These are phyloP conservation scores for Picea glauca DNA, from an alignment of 75 land plant species.

Conservation along the genomic window DNA sequence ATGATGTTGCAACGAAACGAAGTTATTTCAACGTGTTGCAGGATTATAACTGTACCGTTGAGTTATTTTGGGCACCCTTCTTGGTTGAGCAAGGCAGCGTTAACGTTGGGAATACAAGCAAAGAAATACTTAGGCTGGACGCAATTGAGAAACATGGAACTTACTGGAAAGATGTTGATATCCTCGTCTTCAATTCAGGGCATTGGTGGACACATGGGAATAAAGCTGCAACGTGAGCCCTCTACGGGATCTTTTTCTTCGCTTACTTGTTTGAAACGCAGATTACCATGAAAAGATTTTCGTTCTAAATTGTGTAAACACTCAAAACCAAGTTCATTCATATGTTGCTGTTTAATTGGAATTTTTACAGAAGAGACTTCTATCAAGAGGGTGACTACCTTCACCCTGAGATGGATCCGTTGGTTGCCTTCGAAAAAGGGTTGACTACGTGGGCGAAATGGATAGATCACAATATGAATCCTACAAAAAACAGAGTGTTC, in stretches of 20 bases:
- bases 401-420: conserved; percentile 41
- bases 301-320: too few relatives aligned
- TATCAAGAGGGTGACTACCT: conserved; percentile 32
- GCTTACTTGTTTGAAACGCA: too few relatives aligned
- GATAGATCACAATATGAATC: conserved; percentile 60
- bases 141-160: conserved; percentile 16
- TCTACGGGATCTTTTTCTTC: not conserved
- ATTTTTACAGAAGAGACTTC: conserved; percentile 31
- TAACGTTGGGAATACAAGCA: conserved; percentile 6
- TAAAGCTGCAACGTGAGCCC: not conserved
- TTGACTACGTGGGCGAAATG: conserved; percentile 71
- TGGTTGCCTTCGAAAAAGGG: conserved; percentile 49
- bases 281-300: too few relatives aligned
- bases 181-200: conserved; percentile 37
- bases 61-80: conserved; percentile 46
- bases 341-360: too few relatives aligned
- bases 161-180: conserved; percentile 33
- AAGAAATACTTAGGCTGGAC: conserved; percentile 25
- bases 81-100: conserved; percentile 35
- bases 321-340: too few relatives aligned
- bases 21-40: not conserved
- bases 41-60: conserved; percentile 47
- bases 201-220: conserved; percentile 56
- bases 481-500: conserved; percentile 57
- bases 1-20: conserved; percentile 10